Evolutionary conservation across 2,329 filamentous ascomycete genomes (phyloP), one percentile per base, ranked within the genome.

Genomic region (Trematosphaeria pertusa): DNA sequence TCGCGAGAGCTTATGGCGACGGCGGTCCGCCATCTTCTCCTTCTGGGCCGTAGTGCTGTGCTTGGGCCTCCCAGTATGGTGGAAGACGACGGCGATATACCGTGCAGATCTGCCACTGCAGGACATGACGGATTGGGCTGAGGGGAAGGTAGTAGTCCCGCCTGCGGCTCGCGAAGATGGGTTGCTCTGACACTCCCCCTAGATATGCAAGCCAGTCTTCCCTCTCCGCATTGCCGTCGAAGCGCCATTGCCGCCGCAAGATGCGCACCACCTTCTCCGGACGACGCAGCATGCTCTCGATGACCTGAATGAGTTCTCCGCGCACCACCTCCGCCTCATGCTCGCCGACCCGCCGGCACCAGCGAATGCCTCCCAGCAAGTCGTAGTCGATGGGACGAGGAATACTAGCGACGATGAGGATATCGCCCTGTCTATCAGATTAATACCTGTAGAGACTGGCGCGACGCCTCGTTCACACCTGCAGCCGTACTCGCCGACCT

Each of bases 31-130:
- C 39, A 86, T 99, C 52, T 71, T 89, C 52, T 93, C 93, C 7
- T 97, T 97, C 73, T 99, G 94, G 94, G 77, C 85, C 4, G 85
- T 97, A 28, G 89, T 96, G 5, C 69, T 96, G 5, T 81, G 87
- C 21, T 75, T 99, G 5, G 94, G 94, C 2, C 72, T 99, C 56
- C 94, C 94, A 46, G 87, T 96, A 82, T 99, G 94, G 94, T 95
- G 91, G 86, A 86, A 86, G 71, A 97, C 94, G 0, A 99, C 94
- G 3, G 88, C 89, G 0, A 96, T 97, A 44, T 92, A 96, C 71
- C 84, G 94, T 44, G 92, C 93, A 10, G 81, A 86, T 34, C 76
- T 99, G 59, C 94, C 94, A 4, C 73, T 97, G 58, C 82, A 88
- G 65, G 82, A 86, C 43, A 99, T 99, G 94, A 83, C 88, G 58